Evolutionary conservation across 2,329 filamentous ascomycete species (phyloP).

Genomic region (Dryadomyces quercivorus): DNA sequence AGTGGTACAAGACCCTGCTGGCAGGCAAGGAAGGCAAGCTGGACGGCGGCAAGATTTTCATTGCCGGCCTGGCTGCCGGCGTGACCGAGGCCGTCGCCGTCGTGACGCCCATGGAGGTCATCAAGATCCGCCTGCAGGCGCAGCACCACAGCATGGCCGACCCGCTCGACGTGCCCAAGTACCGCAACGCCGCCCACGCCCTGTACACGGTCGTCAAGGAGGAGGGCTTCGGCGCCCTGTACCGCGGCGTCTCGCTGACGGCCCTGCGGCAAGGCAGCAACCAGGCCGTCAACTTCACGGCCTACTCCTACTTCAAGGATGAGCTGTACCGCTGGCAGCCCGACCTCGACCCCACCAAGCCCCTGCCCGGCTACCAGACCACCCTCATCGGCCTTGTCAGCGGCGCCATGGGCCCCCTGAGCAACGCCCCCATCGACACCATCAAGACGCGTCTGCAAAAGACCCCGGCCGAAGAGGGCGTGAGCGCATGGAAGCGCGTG

Average conservation of each 20-base stretch:
- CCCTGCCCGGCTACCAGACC: conserved; percentile 80
- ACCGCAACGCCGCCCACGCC: conserved; percentile 79
- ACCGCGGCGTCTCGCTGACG: conserved; percentile 86
- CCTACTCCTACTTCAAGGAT: conserved; percentile 88
- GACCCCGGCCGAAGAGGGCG: conserved; percentile 68
- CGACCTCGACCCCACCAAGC: conserved; percentile 41
- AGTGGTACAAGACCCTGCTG: conserved; percentile 80
- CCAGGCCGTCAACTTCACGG: conserved; percentile 97
- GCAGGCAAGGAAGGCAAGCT: conserved; percentile 46
- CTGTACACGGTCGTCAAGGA: conserved; percentile 83
- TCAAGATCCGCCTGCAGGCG: conserved; percentile 96
- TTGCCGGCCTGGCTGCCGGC: conserved; percentile 75
- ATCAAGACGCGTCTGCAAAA: conserved; percentile 97
- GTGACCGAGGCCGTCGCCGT: conserved; percentile 94
- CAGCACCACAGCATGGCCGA: conserved; percentile 98
- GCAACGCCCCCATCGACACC: conserved; percentile 95
- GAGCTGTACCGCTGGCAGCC: conserved; percentile 62
- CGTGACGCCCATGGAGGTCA: conserved; percentile 96
- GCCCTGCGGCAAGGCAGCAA: conserved; percentile 91
- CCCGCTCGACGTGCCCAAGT: conserved; percentile 90
- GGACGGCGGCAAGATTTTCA: conserved; percentile 57
- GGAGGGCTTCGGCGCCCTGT: conserved; percentile 78
- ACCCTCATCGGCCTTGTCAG: conserved; percentile 81
- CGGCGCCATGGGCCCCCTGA: conserved; percentile 90
- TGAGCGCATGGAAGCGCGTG: conserved; percentile 71